Conservation (phyloP, 2,329 filamentous ascomycete species). For the Phaeosphaeria sp. region DNA sequence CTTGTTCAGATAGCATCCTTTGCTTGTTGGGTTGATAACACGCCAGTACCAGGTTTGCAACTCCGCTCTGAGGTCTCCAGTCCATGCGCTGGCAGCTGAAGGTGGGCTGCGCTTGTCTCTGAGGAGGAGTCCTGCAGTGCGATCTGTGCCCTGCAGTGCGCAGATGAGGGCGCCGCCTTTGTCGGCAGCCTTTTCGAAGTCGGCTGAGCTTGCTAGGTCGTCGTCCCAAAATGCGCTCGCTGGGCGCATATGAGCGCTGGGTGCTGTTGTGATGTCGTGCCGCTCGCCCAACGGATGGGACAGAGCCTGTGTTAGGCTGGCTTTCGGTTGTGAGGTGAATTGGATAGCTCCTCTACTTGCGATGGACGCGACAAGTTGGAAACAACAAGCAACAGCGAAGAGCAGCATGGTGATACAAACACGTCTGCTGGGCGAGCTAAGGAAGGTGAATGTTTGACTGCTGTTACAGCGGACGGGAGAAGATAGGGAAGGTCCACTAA, state of each 20-base stretch:
- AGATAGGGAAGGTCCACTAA: too few species aligned
- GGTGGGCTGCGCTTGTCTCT: conserved; percentile 19
- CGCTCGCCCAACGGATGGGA: neutral
- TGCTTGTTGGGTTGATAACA: conserved; percentile 5
- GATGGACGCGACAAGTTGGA: neutral
- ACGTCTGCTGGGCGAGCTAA: too few species aligned
- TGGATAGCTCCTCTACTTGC: neutral
- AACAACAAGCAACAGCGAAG: conserved; percentile 1
- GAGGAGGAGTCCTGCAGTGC: conserved; percentile 16
- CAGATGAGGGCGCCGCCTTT: conserved; percentile 22
- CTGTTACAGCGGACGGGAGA: too few species aligned
- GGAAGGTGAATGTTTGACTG: too few species aligned
- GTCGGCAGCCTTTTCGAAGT: conserved; percentile 13
- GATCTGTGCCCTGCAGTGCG: conserved; percentile 14
- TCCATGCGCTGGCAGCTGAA: conserved; percentile 23
- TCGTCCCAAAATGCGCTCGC: conserved; percentile 15
- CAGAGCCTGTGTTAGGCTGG: neutral
- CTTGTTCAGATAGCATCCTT: conserved; percentile 14
- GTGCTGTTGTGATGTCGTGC: neutral
- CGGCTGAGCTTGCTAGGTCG: conserved; percentile 12
- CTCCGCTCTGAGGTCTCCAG: conserved; percentile 15
- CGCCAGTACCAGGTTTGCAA: conserved; percentile 25
- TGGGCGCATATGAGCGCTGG: neutral
- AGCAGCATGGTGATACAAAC: too few species aligned
- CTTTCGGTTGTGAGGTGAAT: neutral